phyloP scores from a whole-genome alignment of 805 yeast genomes.

The Spathaspora gorwiae region DNA sequence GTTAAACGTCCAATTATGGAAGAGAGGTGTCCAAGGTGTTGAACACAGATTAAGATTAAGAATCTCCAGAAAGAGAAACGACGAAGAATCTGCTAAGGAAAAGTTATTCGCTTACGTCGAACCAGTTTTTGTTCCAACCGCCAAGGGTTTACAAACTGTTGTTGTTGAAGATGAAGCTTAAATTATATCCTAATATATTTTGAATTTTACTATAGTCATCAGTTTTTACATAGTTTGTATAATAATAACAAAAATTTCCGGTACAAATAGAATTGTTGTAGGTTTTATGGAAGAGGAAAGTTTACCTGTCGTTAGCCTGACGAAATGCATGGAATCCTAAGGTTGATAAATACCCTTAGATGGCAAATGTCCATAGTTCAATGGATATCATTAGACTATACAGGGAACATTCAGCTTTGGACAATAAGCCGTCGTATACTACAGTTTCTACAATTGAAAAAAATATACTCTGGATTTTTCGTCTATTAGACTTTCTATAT shows the following conservation, averaged over 20 bases:
- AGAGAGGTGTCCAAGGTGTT: conserved; percentile 99
- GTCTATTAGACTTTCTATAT: no score
- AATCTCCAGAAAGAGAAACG: conserved; percentile 99
- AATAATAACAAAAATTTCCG: conserved; percentile 4
- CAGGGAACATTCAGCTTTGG: no score
- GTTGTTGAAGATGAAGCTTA: conserved; percentile 77
- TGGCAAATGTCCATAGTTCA: no score
- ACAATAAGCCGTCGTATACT: no score
- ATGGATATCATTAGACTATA: no score
- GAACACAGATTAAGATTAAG: conserved; percentile 97
- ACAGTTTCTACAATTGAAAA: no score
- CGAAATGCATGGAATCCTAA: no score
- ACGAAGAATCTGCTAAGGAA: conserved; percentile 98
- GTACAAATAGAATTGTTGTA: not conserved
- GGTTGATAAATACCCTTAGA: no score
- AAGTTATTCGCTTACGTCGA: conserved; percentile 97
- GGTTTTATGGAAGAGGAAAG: no score
- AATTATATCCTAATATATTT: conserved; percentile 8
- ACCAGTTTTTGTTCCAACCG: conserved; percentile 89
- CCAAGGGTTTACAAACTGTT: conserved; percentile 97
- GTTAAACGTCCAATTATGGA: conserved; percentile 98
- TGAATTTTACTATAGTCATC: not conserved
- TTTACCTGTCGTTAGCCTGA: no score
- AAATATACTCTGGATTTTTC: no score
- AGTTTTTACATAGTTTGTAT: conserved; percentile 3